Evolutionary conservation across 441 rosid species (phyloP).

Genomic region (Gossypium trilobum): DNA sequence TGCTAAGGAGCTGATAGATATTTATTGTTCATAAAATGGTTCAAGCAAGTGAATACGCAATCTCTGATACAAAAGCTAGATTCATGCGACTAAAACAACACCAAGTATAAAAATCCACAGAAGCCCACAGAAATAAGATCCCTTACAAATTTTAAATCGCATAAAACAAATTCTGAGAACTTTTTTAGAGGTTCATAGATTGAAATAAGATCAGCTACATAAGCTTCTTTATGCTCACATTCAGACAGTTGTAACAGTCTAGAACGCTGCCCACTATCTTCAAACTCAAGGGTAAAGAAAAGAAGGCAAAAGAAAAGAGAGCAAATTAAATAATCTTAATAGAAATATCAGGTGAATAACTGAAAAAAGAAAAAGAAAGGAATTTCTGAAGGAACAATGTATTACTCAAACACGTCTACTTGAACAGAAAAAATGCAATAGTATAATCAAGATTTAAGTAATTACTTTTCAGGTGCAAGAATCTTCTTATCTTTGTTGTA

Average conservation of each 20-base stretch:
- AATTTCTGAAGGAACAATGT: background rate
- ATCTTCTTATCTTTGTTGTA: conserved; percentile 45
- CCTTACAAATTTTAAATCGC: background rate
- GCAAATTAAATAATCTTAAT: background rate
- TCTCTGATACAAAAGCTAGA: background rate
- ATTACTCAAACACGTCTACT: background rate
- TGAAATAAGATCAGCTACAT: background rate
- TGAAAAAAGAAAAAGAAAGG: background rate
- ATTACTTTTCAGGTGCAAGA: conserved; percentile 67
- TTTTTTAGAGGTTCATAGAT: background rate
- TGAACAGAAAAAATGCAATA: background rate
- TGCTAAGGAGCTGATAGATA: background rate
- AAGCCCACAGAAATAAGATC: background rate
- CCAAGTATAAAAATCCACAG: background rate
- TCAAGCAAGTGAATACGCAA: background rate
- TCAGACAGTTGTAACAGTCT: background rate
- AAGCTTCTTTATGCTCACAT: background rate
- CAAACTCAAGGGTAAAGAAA: background rate
- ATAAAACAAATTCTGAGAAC: background rate
- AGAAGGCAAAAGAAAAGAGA: background rate
- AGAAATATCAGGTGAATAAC: background rate
- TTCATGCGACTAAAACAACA: background rate
- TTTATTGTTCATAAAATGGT: background rate
- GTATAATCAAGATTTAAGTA: background rate
- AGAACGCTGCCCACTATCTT: background rate